Conservation (phyloP, 179 eudicot species). For the Gypsophila paniculata region DNA sequence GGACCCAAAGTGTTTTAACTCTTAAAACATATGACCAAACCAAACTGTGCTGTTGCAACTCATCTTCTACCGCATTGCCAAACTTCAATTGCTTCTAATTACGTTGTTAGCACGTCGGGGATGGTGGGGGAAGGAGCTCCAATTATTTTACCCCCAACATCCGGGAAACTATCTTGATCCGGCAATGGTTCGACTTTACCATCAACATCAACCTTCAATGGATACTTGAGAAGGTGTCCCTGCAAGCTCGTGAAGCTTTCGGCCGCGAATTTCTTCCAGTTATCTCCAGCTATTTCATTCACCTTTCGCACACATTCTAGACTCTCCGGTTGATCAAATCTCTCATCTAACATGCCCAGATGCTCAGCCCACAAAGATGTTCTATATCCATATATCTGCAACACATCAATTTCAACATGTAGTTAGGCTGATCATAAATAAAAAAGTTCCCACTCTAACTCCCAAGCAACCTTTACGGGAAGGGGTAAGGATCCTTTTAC, state of each 20-base stretch:
- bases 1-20: no score
- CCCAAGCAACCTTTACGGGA: background rate
- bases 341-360: slow-evolving; percentile 44
- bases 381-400: slow-evolving; percentile 80
- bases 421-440: background rate
- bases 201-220: slow-evolving; percentile 50
- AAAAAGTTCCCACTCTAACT: background rate
- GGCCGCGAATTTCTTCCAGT: slow-evolving; percentile 50
- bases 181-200: slow-evolving; percentile 64
- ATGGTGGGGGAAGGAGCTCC: slow-evolving; percentile 55
- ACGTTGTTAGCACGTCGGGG: slow-evolving; percentile 69
- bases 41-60: no score
- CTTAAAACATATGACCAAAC: no score
- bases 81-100: background rate
- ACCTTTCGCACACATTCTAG: slow-evolving; percentile 55
- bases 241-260: slow-evolving; percentile 45
- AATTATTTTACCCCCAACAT: slow-evolving; percentile 66
- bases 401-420: slow-evolving; percentile 4
- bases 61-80: background rate
- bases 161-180: slow-evolving; percentile 60
- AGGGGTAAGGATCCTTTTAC: no score
- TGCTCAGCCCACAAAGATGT: slow-evolving; percentile 90
- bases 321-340: slow-evolving; percentile 42
- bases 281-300: slow-evolving; percentile 52
- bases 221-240: slow-evolving; percentile 78